Conservation (phyloP, 23 red algal genomes). For the Gracilaria gracilis region DNA sequence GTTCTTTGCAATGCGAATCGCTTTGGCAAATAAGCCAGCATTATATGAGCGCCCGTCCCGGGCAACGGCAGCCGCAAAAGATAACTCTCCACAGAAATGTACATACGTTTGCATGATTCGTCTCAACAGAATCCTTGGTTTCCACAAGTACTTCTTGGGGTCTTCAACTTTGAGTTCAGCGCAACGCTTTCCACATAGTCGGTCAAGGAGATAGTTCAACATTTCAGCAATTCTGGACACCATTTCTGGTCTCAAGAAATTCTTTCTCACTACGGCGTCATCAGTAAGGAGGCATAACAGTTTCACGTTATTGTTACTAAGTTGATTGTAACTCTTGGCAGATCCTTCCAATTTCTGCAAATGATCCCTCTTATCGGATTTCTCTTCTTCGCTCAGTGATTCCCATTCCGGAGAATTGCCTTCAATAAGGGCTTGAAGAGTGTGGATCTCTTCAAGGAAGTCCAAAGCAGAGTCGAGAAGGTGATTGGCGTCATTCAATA, state of each 20-base stretch:
- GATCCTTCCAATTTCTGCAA: conserved; percentile 82
- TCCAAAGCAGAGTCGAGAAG: conserved; percentile 88
- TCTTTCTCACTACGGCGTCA: conserved; percentile 70
- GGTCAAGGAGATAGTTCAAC: conserved; percentile 94
- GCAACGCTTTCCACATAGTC: conserved; percentile 84
- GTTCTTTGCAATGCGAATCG: conserved; percentile 55
- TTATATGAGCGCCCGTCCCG: conserved; percentile 91
- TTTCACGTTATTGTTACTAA: conserved; percentile 89
- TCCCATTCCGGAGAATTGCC: conserved; percentile 59
- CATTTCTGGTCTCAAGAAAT: conserved; percentile 94
- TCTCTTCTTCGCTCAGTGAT: conserved; percentile 64
- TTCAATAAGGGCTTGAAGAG: conserved; percentile 71
- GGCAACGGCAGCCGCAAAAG: conserved; percentile 85
- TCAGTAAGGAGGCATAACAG: conserved; percentile 89
- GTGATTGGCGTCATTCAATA: conserved; percentile 98
- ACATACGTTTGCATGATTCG: conserved; percentile 87
- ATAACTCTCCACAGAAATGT: conserved; percentile 68
- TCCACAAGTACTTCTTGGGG: conserved; percentile 86
- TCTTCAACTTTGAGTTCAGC: conserved; percentile 82
- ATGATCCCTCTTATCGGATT: conserved; percentile 83
- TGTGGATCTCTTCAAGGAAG: conserved; percentile 84
- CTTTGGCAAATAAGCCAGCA: conserved; percentile 75
- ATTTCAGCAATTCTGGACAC: conserved; percentile 91
- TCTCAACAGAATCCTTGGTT: conserved; percentile 78
- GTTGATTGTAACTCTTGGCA: conserved; percentile 77